A percentile compares a stretch with the other conserved stretches of the same genome.
Evolutionary conservation across 2,329 filamentous ascomycete genomes (phyloP).

Genomic region (Dactylellina drechsleri): DNA sequence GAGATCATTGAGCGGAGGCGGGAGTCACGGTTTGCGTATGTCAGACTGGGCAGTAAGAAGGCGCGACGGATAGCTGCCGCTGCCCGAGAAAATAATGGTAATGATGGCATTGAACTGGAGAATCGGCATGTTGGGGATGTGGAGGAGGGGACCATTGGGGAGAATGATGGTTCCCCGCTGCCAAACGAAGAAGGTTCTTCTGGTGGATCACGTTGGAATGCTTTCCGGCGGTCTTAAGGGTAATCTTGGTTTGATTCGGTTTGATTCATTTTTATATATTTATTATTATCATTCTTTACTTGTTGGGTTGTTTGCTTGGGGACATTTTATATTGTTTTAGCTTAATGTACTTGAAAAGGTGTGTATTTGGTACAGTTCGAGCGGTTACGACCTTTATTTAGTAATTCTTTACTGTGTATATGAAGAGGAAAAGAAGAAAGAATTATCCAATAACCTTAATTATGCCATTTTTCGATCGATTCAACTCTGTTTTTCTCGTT

Average conservation of each 20-base stretch:
- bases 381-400: slow-evolving; percentile 12
- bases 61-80: slow-evolving; percentile 29
- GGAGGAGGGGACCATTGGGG: slow-evolving; percentile 3
- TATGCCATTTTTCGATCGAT: not conserved
- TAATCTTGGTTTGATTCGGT: slow-evolving; percentile 8
- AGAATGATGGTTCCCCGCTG: not conserved
- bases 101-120: slow-evolving; percentile 41
- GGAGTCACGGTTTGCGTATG: slow-evolving; percentile 50
- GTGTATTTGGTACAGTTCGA: not conserved
- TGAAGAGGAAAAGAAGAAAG: not conserved
- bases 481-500: too few relatives aligned
- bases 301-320: not conserved
- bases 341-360: too few relatives aligned
- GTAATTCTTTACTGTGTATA: slow-evolving; percentile 14
- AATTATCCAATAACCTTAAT: slow-evolving; percentile 11
- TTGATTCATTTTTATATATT: slow-evolving; percentile 6
- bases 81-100: slow-evolving; percentile 20
- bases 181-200: slow-evolving; percentile 1
- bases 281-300: not conserved
- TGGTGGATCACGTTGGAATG: slow-evolving; percentile 26
- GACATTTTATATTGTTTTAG: too few relatives aligned
- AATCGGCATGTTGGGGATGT: slow-evolving; percentile 18
- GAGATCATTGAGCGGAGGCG: slow-evolving; percentile 44
- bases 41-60: slow-evolving; percentile 44
- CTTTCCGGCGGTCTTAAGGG: slow-evolving; percentile 27